phyloP scores from a whole-genome alignment of 1,284 basidiomycete genomes.

The Moniliophthora roreri region DNA sequence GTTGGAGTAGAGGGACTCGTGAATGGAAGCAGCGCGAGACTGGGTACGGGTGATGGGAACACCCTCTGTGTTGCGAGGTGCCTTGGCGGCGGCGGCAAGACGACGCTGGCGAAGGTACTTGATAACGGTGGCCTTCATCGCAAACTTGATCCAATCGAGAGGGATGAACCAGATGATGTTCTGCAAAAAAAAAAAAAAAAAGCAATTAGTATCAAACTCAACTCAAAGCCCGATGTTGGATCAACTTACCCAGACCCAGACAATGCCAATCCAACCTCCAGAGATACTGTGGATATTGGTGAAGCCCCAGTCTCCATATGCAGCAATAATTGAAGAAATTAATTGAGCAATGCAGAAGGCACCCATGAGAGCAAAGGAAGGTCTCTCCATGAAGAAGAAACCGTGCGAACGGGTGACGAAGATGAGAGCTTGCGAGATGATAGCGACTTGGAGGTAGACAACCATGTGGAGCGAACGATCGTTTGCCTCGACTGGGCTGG shows the following conservation, averaged over 20 bases:
- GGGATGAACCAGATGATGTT: constrained; percentile 95
- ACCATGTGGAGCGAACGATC: constrained; percentile 80
- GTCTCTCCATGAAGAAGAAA: constrained; percentile 98
- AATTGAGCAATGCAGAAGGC: constrained; percentile 95
- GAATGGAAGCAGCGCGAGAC: constrained; percentile 87
- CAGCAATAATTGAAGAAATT: constrained; percentile 93
- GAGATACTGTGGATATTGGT: constrained; percentile 75
- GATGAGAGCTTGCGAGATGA: constrained; percentile 97
- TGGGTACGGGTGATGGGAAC: constrained; percentile 84
- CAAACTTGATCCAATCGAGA: constrained; percentile 95
- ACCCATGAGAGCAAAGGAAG: constrained; percentile 83
- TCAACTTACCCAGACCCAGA: constrained; percentile 87
- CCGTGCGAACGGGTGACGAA: constrained; percentile 96
- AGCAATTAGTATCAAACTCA: constrained; percentile 9
- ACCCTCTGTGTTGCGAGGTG: constrained; percentile 47
- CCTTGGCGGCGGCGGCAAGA: constrained; percentile 42
- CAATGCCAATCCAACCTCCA: constrained; percentile 95
- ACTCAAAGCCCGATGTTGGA: background rate
- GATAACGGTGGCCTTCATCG: constrained; percentile 92
- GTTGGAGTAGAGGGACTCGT: constrained; percentile 94
- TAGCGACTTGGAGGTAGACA: constrained; percentile 91
- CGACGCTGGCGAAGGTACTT: constrained; percentile 76
- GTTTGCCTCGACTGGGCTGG: constrained; percentile 59
- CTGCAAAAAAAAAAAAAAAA: constrained; percentile 32
- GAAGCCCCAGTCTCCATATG: constrained; percentile 91